A percentile compares a stretch with the other conserved stretches of the same genome.
Evolutionary conservation across 345 rosid species (phyloP).

Genomic region (Pelargonium nanum): DNA sequence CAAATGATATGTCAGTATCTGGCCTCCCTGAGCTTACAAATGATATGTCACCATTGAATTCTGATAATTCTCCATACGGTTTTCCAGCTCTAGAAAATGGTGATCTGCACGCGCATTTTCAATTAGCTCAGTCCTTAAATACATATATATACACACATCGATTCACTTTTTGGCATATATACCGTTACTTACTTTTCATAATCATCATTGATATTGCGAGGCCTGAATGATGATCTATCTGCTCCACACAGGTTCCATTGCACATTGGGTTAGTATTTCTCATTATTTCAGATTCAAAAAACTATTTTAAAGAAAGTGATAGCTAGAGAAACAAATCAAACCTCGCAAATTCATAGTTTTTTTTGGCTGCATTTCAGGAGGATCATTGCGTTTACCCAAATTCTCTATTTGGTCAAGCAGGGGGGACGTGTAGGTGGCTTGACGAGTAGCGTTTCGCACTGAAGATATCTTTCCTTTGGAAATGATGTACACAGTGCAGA

Average conservation of each 20-base stretch:
- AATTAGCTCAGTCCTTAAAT: not conserved
- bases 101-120: conserved; percentile 57
- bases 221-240: conserved; percentile 35
- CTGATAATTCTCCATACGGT: conserved; percentile 36
- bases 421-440: conserved; percentile 58
- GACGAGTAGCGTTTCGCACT: conserved; percentile 38
- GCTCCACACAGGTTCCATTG: conserved; percentile 4
- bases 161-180: not conserved
- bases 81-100: conserved; percentile 24
- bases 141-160: not conserved
- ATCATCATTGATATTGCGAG: conserved; percentile 30
- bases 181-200: conserved; percentile 26
- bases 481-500: conserved; percentile 69
- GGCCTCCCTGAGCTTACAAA: conserved; percentile 67
- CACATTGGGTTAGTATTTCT: not conserved
- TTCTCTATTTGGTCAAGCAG: conserved; percentile 39
- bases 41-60: conserved; percentile 53
- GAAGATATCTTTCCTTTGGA: conserved; percentile 73
- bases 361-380: conserved; percentile 24
- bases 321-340: conserved; percentile 11
- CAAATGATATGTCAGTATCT: conserved; percentile 66
- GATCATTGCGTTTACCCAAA: conserved; percentile 10
- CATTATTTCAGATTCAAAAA: too few relatives aligned
- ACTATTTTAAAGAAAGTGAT: too few relatives aligned
- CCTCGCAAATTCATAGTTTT: conserved; percentile 32